These are phyloP conservation scores for Citrus australasica DNA, from an alignment of 345 rosid species.

Conservation along the genomic window DNA sequence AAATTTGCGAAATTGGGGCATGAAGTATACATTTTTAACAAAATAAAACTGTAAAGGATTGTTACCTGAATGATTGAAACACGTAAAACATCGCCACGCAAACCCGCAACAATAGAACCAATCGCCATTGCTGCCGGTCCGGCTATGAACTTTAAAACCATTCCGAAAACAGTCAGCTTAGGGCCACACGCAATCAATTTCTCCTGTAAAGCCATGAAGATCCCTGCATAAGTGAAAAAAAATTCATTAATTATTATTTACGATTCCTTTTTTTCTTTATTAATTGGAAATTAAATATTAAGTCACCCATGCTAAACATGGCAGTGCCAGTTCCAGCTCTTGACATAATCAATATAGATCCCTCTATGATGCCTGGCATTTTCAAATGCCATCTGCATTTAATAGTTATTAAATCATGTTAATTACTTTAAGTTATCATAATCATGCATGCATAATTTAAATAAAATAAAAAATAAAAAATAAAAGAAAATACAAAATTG, in stretches of 20 bases:
- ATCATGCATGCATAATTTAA: neutral
- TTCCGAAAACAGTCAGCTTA: slow-evolving; percentile 42
- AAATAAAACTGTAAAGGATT: neutral
- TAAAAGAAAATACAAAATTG: no score
- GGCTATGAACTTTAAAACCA: slow-evolving; percentile 58
- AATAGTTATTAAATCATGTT: neutral
- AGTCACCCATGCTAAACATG: slow-evolving; percentile 88
- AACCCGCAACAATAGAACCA: slow-evolving; percentile 53
- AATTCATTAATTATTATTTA: no score
- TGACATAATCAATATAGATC: slow-evolving; percentile 73
- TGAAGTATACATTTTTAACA: no score
- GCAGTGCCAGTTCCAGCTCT: slow-evolving; percentile 92
- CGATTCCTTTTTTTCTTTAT: no score
- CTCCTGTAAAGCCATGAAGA: slow-evolving; percentile 80
- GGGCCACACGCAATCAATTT: slow-evolving; percentile 72
- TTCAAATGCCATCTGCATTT: slow-evolving; percentile 60
- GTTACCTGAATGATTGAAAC: slow-evolving; percentile 69
- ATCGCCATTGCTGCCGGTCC: slow-evolving; percentile 80
- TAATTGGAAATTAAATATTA: no score
- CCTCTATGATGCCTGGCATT: slow-evolving; percentile 83
- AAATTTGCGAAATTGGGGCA: neutral
- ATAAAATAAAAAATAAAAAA: no score
- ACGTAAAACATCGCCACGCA: slow-evolving; percentile 67
- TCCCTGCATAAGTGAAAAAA: slow-evolving; percentile 37
- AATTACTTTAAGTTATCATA: neutral